Conservation (phyloP, 306 rosid species). For the Cyclanthera cordifolia region DNA sequence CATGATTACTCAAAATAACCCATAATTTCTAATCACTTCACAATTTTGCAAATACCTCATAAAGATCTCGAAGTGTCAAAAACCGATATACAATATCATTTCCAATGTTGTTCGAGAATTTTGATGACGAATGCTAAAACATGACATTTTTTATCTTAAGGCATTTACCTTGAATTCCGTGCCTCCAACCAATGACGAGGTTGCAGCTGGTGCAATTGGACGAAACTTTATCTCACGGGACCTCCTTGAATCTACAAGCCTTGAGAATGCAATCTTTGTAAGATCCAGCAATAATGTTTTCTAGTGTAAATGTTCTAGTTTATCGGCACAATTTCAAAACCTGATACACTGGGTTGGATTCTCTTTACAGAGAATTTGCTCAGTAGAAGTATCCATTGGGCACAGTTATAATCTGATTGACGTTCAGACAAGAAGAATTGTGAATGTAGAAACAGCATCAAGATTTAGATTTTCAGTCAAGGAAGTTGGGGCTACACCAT, state of each 20-base stretch:
- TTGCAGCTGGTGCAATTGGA: constrained; percentile 60
- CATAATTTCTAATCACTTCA: too few species aligned
- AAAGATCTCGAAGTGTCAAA: neutral
- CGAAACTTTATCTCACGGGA: constrained; percentile 66
- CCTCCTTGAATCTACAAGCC: constrained; percentile 66
- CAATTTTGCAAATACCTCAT: too few species aligned
- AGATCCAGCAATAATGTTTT: constrained; percentile 17
- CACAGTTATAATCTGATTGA: constrained; percentile 65
- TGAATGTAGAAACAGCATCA: constrained; percentile 72
- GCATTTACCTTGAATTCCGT: constrained; percentile 72
- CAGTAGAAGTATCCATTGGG: constrained; percentile 45
- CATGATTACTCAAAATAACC: too few species aligned
- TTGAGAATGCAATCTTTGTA: constrained; percentile 54
- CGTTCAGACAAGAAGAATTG: constrained; percentile 36
- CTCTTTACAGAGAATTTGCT: constrained; percentile 46
- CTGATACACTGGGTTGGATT: neutral
- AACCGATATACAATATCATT: neutral
- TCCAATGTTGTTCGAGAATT: neutral
- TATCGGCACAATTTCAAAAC: neutral
- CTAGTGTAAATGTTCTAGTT: neutral
- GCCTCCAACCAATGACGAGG: constrained; percentile 51
- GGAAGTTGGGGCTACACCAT: constrained; percentile 51
- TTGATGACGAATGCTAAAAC: neutral
- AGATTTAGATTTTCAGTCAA: constrained; percentile 42
- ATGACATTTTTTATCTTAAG: constrained; percentile 18